phyloP scores from a whole-genome alignment of 2,329 filamentous ascomycete genomes.

The Fusarium aywerte region DNA sequence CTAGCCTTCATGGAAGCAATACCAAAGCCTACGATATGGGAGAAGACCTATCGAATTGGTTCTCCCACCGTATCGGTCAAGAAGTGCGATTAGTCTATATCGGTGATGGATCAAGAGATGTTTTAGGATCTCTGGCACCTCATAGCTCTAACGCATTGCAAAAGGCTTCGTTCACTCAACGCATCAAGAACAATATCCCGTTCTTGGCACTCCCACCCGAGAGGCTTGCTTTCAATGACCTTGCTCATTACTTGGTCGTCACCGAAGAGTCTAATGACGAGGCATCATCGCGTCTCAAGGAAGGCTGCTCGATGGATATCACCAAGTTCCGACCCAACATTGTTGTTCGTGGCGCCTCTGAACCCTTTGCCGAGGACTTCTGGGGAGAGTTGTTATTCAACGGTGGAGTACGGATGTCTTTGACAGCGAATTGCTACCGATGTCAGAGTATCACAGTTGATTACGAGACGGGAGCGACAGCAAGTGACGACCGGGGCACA shows the following conservation, averaged over 20 bases:
- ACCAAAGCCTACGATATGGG: constrained; percentile 41
- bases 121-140: constrained; percentile 39
- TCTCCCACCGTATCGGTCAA: constrained; percentile 30
- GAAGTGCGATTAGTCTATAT: constrained; percentile 38
- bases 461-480: constrained; percentile 36
- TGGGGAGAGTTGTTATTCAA: constrained; percentile 39
- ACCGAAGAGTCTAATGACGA: constrained; percentile 42
- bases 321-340: constrained; percentile 45
- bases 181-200: constrained; percentile 10
- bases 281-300: constrained; percentile 23
- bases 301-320: constrained; percentile 35
- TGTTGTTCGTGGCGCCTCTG: constrained; percentile 36
- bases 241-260: constrained; percentile 42
- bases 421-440: constrained; percentile 41
- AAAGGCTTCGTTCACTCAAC: background rate
- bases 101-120: constrained; percentile 37
- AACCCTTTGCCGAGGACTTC: constrained; percentile 35
- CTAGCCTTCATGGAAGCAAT: constrained; percentile 31
- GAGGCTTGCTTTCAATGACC: constrained; percentile 32
- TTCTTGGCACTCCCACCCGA: constrained; percentile 20
- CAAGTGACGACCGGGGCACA: constrained; percentile 32
- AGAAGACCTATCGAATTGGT: constrained; percentile 33
- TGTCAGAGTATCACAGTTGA: constrained; percentile 45
- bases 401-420: constrained; percentile 28
- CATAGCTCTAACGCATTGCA: constrained; percentile 36